Base-by-base conservation (phyloP, 2,329 filamentous ascomycete genomes). In the Claviceps capensis region DNA sequence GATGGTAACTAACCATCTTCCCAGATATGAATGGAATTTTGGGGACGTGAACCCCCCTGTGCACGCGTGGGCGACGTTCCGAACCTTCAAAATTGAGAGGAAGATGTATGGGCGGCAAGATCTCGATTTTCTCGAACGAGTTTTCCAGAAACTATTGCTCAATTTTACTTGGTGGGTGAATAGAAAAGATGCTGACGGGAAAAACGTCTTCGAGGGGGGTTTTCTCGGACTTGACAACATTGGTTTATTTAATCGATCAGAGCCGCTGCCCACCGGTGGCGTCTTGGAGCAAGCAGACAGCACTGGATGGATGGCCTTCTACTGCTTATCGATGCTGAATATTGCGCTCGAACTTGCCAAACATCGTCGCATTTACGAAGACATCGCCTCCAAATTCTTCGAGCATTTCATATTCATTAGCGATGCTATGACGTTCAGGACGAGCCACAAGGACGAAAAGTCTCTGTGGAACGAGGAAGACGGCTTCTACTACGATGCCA, bases 111-210 rank as follows among this genome's bases (percentile, higher is more conserved):
- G 91, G 42, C 82, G 88, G 37, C 88, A 96, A 63, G 91, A 97
- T 65, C 74, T 96, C 36, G 93, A 97, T 68, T 97, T 96, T 69
- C 77, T 97, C 9, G 91, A 97, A 72, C 81, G 91, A 19, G 89
- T 96, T 4, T 97, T 97, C 73, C 93, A 97, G 64, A 97, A 97
- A 68, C 70, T 97, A 54, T 74, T 97, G 23, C 75, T 97, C 56
- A 97, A 97, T 71, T 97, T 97, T 67, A 97, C 93, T 4, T 97
- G 93, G 93, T 97, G 91, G 91, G 91, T 96, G 19, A 97, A 97
- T 66, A 85, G 91, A 53, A 97, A 97, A 69, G 91, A 97, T 61
- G 78, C 79, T 11, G 88, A 95, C 9, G 91, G 89, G 61, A 97
- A 97, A 72, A 96, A 97, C 62, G 86, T 97, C 30, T 97, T 97